Conservation (phyloP, 371 early-diverging fungal species). For the Entomophthora muscae region DNA sequence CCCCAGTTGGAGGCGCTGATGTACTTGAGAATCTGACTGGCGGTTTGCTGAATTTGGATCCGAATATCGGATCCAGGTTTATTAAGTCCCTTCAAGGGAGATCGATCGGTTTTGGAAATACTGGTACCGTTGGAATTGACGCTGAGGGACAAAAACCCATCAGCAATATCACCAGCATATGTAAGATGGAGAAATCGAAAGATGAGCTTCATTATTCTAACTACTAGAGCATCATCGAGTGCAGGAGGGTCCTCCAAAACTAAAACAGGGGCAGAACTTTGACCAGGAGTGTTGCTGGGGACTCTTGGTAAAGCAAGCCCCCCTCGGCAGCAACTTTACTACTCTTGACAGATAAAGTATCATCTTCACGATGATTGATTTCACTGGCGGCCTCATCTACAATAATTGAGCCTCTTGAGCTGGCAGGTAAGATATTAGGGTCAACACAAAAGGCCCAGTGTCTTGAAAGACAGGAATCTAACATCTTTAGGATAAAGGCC, state of each 20-base stretch:
- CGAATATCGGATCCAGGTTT: constrained; percentile 6
- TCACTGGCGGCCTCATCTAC: neutral
- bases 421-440: constrained; percentile 8
- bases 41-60: constrained; percentile 40
- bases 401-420: constrained; percentile 1
- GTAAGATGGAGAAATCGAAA: constrained; percentile 30
- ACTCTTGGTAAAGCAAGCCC: constrained; percentile 7
- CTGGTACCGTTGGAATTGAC: constrained; percentile 11
- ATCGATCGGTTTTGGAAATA: constrained; percentile 8
- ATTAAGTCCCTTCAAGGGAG: neutral
- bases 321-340: constrained; percentile 10
- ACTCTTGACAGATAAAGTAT: constrained; percentile 14
- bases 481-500: constrained; percentile 43
- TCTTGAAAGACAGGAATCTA: constrained; percentile 51
- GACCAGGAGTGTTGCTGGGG: constrained; percentile 12
- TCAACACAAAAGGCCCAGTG: constrained; percentile 47
- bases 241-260: constrained; percentile 54
- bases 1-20: constrained; percentile 68
- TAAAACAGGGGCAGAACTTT: constrained; percentile 12
- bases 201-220: constrained; percentile 36
- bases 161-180: constrained; percentile 9
- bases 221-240: constrained; percentile 48
- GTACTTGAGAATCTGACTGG: constrained; percentile 55
- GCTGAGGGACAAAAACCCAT: constrained; percentile 14
- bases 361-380: constrained; percentile 10